Base-by-base conservation (phyloP, 257 asterid genomes). In the Lycium ferocissimum region DNA sequence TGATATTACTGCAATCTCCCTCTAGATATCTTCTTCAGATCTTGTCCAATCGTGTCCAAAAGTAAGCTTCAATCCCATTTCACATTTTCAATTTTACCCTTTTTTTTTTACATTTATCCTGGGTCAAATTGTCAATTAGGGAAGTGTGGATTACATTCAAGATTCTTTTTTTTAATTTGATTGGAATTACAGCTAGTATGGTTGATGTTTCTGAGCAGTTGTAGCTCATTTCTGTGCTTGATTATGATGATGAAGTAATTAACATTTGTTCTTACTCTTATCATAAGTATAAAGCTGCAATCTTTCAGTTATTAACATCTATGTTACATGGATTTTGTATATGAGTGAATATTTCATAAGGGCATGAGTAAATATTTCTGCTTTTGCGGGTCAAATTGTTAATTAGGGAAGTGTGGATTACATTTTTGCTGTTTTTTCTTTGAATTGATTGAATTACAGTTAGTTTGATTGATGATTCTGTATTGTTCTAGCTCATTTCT, bases 21-120 rank as follows among this genome's bases (percentile, higher is more conserved):
- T 92, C 97, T 88, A 93, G 93, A 91, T 95, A 92, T 86, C 97
- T 95, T 87, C 95, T 94, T 85, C 97, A 94, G 94, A 94, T 94
- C 93, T 91, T 94, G 92, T 91, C 97, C 61, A 92, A 92, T 84
- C 94, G 98, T 83, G 89, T 92, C 83, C 92, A 90, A 79, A 93
- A 90, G 99, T 93, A 93, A 84, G 90, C 81, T 82, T 72, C 69
- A 1, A 66, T 66, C 80, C 62, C 33, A 45, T 84, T 58, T 69
- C 85, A 73, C 22, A n/a, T 51, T 40, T 72, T 65, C 40, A 62
- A 5, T 62, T 76, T n/a, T 37, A 61, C 43, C 38, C 10, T 49
- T 49, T 49, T 13, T 49, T 49, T 49, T 49, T 2, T 9, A 49
- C 56, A 49, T 3, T 49, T 57, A 26, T 57, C 15, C 22, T 2